Conservation (phyloP, 495 filamentous ascomycete genomes). For the Schizothecium vesticola region DNA sequence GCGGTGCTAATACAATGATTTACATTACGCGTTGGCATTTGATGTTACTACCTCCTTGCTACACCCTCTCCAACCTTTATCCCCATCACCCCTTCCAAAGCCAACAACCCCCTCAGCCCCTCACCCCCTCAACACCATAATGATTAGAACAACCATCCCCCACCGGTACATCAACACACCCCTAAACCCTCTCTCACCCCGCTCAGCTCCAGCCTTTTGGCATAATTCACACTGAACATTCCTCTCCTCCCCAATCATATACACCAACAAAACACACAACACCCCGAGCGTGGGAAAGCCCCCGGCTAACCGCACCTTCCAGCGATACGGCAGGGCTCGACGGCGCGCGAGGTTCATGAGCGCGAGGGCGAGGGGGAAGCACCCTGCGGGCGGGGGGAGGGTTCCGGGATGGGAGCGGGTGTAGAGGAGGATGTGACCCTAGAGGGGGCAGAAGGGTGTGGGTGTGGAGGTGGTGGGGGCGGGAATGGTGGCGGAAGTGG, state of each 20-base stretch:
- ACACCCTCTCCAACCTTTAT: too few relatives aligned
- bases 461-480: neutral
- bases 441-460: neutral
- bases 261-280: conserved; percentile 8
- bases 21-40: neutral
- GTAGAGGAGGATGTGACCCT: neutral
- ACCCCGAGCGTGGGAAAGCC: neutral
- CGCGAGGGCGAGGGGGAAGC: neutral
- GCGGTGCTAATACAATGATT: neutral
- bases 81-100: neutral
- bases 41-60: neutral
- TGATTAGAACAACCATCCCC: neutral
- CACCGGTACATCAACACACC: neutral
- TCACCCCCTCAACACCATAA: neutral
- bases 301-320: conserved; percentile 5
- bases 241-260: conserved; percentile 1
- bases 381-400: neutral
- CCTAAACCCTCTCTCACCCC: neutral
- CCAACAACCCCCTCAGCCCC: neutral
- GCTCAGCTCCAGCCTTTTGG: neutral
- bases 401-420: neutral
- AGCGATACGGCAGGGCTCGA: conserved; percentile 4
- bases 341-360: conserved; percentile 3
- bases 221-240: neutral
- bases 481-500: neutral